A percentile compares a stretch with the other conserved stretches of the same genome.
phyloP scores from a whole-genome alignment of 345 rosid genomes.

The Arabis hirsuta region DNA sequence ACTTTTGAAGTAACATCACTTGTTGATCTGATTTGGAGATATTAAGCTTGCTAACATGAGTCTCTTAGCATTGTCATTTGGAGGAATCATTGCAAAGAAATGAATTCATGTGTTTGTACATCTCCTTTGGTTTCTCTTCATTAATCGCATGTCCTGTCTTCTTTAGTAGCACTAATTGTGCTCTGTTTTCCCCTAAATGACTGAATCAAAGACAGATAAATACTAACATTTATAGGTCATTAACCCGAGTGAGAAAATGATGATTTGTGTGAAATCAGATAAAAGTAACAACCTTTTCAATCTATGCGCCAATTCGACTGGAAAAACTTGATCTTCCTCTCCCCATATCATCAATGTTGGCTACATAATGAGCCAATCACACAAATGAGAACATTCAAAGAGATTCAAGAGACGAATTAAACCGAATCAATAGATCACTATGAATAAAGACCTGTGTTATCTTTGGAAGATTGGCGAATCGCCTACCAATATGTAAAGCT shows the following conservation, averaged over 20 bases:
- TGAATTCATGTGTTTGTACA: conserved; percentile 62
- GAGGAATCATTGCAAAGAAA: conserved; percentile 55
- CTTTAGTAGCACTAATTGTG: conserved; percentile 62
- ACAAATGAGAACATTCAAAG: neutral
- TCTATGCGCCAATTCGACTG: conserved; percentile 77
- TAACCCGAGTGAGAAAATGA: neutral
- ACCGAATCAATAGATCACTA: neutral
- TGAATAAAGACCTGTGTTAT: conserved; percentile 59
- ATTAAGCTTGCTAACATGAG: conserved; percentile 32
- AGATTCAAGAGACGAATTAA: neutral
- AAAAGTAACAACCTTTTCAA: conserved; percentile 52
- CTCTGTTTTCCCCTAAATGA: conserved; percentile 61
- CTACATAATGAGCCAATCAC: conserved; percentile 46
- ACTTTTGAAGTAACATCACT: conserved; percentile 17
- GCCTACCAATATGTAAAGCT: conserved; percentile 72
- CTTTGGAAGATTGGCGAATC: conserved; percentile 68
- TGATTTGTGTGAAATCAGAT: neutral
- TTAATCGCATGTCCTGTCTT: conserved; percentile 82
- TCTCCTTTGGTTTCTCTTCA: conserved; percentile 70
- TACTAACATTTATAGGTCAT: neutral
- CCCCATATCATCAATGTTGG: conserved; percentile 81
- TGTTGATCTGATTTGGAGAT: conserved; percentile 31
- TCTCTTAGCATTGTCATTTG: conserved; percentile 42
- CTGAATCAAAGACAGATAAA: conserved; percentile 46
- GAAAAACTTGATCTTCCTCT: conserved; percentile 80